Evolutionary conservation across 2,329 filamentous ascomycete genomes (phyloP).

Genomic region (Thermochaetoides dissita): DNA sequence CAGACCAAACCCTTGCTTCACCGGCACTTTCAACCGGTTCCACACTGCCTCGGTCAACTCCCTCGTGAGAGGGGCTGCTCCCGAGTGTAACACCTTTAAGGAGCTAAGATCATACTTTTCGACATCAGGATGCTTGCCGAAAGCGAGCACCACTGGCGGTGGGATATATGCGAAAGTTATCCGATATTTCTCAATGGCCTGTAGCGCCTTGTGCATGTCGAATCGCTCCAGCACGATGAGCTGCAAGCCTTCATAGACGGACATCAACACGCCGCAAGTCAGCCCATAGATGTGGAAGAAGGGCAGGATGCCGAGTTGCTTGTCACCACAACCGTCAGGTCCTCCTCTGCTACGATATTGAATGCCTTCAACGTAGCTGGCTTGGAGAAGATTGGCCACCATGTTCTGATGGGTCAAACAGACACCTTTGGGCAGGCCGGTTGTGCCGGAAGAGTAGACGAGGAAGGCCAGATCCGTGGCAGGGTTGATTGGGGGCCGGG

Average conservation of each 20-base stretch:
- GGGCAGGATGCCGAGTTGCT: slow-evolving; percentile 64
- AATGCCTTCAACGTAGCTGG: slow-evolving; percentile 35
- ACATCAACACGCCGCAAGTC: slow-evolving; percentile 56
- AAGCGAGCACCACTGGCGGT: slow-evolving; percentile 66
- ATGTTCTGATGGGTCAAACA: slow-evolving; percentile 76
- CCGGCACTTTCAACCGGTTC: slow-evolving; percentile 56
- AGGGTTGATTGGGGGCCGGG: slow-evolving; percentile 42
- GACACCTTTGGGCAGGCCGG: slow-evolving; percentile 82
- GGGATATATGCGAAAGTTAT: slow-evolving; percentile 73
- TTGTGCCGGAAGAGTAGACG: slow-evolving; percentile 82
- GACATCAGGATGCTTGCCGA: slow-evolving; percentile 67
- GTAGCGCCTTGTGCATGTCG: slow-evolving; percentile 66
- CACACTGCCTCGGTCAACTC: slow-evolving; percentile 70
- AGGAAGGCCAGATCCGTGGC: slow-evolving; percentile 67
- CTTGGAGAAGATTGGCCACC: slow-evolving; percentile 55
- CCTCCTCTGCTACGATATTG: slow-evolving; percentile 45
- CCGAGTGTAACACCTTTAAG: slow-evolving; percentile 73
- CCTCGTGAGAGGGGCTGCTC: slow-evolving; percentile 68
- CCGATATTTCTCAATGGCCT: slow-evolving; percentile 57
- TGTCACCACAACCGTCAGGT: slow-evolving; percentile 50
- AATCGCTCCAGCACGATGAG: slow-evolving; percentile 66
- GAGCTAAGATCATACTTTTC: slow-evolving; percentile 67
- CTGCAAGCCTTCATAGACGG: slow-evolving; percentile 50
- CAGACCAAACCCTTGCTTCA: slow-evolving; percentile 89
- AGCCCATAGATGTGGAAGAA: slow-evolving; percentile 89